Evolutionary conservation across 345 rosid species (phyloP), one percentile per base, ranked within the genome.

Genomic region (Lepidium africanum): DNA sequence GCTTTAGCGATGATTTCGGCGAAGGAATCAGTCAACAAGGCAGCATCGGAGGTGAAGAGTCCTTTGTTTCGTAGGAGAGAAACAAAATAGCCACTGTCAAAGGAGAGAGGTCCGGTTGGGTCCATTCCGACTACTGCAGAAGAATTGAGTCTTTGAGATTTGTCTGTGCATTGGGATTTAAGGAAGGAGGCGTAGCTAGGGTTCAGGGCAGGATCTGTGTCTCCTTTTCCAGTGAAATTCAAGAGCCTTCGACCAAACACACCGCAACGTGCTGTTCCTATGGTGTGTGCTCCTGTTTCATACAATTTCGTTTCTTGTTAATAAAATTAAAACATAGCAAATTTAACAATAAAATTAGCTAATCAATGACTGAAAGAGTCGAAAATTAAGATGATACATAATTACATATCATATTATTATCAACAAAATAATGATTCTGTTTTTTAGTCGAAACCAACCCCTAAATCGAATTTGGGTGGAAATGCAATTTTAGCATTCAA

Each of bases 261-360:
- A 9, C 45, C 76, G 51, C 90, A 87, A 25, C 14, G 89, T 8
- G 83, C 84, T 25, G 77, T 66, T 40, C 87, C 90, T 16, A 85
- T 80, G 10, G 96, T 84, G 65, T 87, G 89, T 21, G 82, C 92
- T 35, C 91, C 91, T 89, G 73, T 67, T 69, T 10, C 72, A 59
- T 10, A 41, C 10, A 27, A 35, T 41, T 36, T 67, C 5, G 1
- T 11, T 25, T 51, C 40, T 5, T 63, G 23, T 37, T 27, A 59
- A 5, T 59, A 27, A 5, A 55, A 9, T 5, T 5, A 30, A 30
- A 5, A 25, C 36, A 3, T 62, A 15, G 11, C 52, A 14, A 23
- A 10, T 3, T 14, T 15, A 27, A 40, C 65, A 9, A 3, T 0
- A 3, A 3, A 42, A 10, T 16, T 15, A 10, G 48, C 6, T 15